Percentiles rank a stretch among this genome's conserved stretches.
These are phyloP conservation scores for Pleurostoma richardsiae DNA, from an alignment of 2,329 filamentous ascomycete species.

Conservation along the genomic window DNA sequence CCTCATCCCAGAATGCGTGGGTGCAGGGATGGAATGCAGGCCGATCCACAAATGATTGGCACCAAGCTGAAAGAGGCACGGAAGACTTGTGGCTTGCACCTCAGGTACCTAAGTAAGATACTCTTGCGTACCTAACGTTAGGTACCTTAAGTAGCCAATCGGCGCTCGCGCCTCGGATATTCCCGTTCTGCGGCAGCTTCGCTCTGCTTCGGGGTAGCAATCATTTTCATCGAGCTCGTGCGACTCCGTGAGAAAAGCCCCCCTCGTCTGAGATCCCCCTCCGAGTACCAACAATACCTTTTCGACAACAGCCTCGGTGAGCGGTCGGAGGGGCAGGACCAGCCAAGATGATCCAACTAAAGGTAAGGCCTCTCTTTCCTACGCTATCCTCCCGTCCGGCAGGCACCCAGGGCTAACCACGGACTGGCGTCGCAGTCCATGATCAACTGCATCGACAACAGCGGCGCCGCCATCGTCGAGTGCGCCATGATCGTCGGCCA, in stretches of 20 bases:
- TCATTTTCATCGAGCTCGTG: too few species aligned
- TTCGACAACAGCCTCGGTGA: constrained; percentile 2
- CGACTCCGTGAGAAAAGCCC: background rate
- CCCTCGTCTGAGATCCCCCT: background rate
- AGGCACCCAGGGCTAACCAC: constrained; percentile 10
- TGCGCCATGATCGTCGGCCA: constrained; percentile 90
- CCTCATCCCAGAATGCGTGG: too few species aligned
- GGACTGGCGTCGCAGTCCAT: constrained; percentile 60
- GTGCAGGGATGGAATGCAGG: too few species aligned
- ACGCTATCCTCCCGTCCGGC: background rate
- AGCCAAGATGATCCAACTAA: constrained; percentile 84
- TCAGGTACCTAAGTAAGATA: too few species aligned
- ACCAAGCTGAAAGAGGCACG: too few species aligned
- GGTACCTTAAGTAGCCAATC: too few species aligned
- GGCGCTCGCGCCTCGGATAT: too few species aligned
- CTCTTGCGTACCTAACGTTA: too few species aligned
- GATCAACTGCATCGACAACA: constrained; percentile 99
- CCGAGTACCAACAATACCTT: constrained; percentile 1
- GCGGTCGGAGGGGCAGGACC: constrained; percentile 11
- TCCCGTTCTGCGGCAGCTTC: too few species aligned
- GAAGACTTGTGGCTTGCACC: too few species aligned
- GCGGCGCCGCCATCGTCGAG: constrained; percentile 93
- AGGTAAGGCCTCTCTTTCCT: constrained; percentile 42
- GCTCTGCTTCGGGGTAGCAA: too few species aligned
- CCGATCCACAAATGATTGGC: too few species aligned